Base-by-base conservation (phyloP, 2,329 filamentous ascomycete species). In the Didymella glomerata region DNA sequence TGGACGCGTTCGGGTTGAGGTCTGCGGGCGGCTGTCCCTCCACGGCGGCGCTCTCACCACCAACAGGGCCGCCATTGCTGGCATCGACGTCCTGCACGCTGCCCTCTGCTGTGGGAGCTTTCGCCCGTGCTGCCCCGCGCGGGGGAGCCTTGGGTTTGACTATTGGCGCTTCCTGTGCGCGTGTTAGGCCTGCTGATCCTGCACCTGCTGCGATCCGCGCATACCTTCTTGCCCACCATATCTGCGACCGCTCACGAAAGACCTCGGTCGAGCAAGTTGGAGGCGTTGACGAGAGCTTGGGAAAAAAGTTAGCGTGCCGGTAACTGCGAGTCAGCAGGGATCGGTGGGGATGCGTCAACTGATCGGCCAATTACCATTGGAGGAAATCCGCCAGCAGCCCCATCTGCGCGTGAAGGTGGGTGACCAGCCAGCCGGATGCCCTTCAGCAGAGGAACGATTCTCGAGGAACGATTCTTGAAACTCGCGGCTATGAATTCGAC, bases 171-270 rank as follows among this genome's bases (percentile, higher is more conserved):
- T 74, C 72, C 71, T 75, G 54, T 34, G 45, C 30, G 24, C 46
- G 32, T 36, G 47, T 70, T 55, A 70, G 64, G 44, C 20, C 11
- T 24, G 9, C n/a, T 16, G 36, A 7, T 10, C 18, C 10, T 30
- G 9, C n/a, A 4, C 13, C 10, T 9, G 18, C 40, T 13, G 16
- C 14, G 3, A 1, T 14, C 34, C 24, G 18, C 40, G 3, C 48
- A 2, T 63, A 72, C 73, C 67, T 72, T 74, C 54, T 68, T 72
- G 64, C 66, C 71, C 63, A 67, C 72, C 73, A 76, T 76, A 32
- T 60, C 60, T 70, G 68, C 47, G 54, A 53, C 54, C 47, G 59
- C 61, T 55, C 46, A 46, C 30, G 27, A 58, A 45, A 53, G 51
- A 55, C 48, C 32, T 50, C 61, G 60, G 59, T 65, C 54, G 55